Evolutionary conservation across 169 alveolate genomes (phyloP).

Genomic region (Plasmodium malariae): DNA sequence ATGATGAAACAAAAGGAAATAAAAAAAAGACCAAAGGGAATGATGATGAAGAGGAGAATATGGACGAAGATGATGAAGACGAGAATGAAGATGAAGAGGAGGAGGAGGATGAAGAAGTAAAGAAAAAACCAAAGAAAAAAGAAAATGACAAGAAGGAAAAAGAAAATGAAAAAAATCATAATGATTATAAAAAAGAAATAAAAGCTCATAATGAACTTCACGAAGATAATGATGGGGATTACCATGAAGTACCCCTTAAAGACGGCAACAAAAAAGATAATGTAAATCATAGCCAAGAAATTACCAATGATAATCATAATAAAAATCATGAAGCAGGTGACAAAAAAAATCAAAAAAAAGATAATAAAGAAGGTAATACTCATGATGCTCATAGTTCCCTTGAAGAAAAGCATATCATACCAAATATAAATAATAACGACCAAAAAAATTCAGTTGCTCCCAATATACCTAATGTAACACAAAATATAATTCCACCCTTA

Average conservation of each 20-base stretch:
- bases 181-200: slow-evolving; percentile 8
- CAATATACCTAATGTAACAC: slow-evolving; percentile 8
- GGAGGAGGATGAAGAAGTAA: background rate
- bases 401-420: background rate
- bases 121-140: slow-evolving; percentile 13
- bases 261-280: background rate
- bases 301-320: background rate
- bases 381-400: background rate
- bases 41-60: slow-evolving; percentile 1
- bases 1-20: background rate
- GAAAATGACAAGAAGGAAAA: slow-evolving; percentile 3
- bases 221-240: background rate
- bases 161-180: slow-evolving; percentile 3
- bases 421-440: background rate
- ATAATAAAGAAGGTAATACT: slow-evolving; percentile 2
- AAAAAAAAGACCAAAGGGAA: background rate
- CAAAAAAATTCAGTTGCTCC: background rate
- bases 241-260: background rate
- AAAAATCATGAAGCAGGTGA: background rate
- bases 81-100: slow-evolving; percentile 18
- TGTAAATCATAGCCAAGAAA: no score
- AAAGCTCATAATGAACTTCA: slow-evolving; percentile 8
- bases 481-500: slow-evolving; percentile 10
- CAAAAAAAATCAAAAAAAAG: background rate
- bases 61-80: slow-evolving; percentile 33